Evolutionary conservation across 805 yeast species (phyloP).

Genomic region (Kurtzmaniella fragi): DNA sequence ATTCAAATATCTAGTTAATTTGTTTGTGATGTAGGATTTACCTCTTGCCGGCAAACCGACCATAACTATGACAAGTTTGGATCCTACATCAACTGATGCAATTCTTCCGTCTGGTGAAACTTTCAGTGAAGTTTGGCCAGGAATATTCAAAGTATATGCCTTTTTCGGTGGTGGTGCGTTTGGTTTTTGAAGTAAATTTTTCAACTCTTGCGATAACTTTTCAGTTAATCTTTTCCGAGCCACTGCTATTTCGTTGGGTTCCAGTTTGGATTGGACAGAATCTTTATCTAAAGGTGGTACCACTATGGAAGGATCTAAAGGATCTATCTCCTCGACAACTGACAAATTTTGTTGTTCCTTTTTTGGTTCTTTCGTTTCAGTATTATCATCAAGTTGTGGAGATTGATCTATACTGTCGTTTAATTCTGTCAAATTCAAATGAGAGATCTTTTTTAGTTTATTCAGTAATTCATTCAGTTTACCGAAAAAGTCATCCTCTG

Average conservation of each 20-base stretch:
- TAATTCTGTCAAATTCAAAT: slow-evolving; percentile 33
- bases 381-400: slow-evolving; percentile 1
- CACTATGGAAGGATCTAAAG: background rate
- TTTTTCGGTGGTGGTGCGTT: slow-evolving; percentile 43
- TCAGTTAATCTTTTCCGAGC: too few species aligned
- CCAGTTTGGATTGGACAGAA: too few species aligned
- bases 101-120: slow-evolving; percentile 72
- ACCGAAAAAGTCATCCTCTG: slow-evolving; percentile 17
- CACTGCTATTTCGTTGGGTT: too few species aligned
- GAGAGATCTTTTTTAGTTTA: slow-evolving; percentile 34
- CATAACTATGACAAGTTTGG: slow-evolving; percentile 89
- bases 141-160: slow-evolving; percentile 84
- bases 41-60: slow-evolving; percentile 96
- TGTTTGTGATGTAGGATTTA: slow-evolving; percentile 88
- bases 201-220: slow-evolving; percentile 13
- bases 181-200: slow-evolving; percentile 28
- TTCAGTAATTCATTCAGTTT: slow-evolving; percentile 6
- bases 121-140: slow-evolving; percentile 82
- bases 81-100: slow-evolving; percentile 64
- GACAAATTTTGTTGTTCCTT: background rate
- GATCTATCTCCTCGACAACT: background rate
- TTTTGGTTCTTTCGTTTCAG: background rate
- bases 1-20: slow-evolving; percentile 82
- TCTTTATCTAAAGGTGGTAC: background rate
- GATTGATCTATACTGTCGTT: slow-evolving; percentile 8